Evolutionary conservation across 768 basidiomycete genomes (phyloP).

Genomic region (Amanita subjunquillea): DNA sequence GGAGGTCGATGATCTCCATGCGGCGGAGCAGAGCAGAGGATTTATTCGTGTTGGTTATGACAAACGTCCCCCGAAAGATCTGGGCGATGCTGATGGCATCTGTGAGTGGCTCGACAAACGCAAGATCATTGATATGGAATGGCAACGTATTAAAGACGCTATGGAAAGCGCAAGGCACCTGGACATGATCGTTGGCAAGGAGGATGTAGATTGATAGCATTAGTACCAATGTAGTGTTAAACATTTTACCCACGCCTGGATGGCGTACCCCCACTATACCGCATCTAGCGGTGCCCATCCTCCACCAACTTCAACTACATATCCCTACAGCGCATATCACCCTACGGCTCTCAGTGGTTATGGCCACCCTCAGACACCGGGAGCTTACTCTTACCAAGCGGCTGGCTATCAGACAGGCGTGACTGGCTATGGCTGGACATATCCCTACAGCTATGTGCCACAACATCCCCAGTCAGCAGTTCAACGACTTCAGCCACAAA

Average conservation of each 20-base stretch:
- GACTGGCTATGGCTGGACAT: slow-evolving; percentile 66
- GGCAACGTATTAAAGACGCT: slow-evolving; percentile 59
- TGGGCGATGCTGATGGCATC: slow-evolving; percentile 65
- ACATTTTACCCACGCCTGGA: neutral
- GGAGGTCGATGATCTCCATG: slow-evolving; percentile 49
- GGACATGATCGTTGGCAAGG: slow-evolving; percentile 39
- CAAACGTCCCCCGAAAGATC: slow-evolving; percentile 51
- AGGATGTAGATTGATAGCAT: slow-evolving; percentile 12
- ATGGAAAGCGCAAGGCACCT: slow-evolving; percentile 66
- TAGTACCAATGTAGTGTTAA: no score
- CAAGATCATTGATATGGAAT: slow-evolving; percentile 55
- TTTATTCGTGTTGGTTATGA: slow-evolving; percentile 55
- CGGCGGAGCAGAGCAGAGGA: slow-evolving; percentile 20
- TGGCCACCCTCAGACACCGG: slow-evolving; percentile 29
- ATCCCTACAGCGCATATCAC: slow-evolving; percentile 57
- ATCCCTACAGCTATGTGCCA: slow-evolving; percentile 51
- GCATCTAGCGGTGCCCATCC: slow-evolving; percentile 30
- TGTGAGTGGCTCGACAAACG: slow-evolving; percentile 76
- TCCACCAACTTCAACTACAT: slow-evolving; percentile 34
- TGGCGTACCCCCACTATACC: slow-evolving; percentile 18
- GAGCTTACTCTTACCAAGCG: slow-evolving; percentile 39
- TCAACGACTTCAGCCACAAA: slow-evolving; percentile 17
- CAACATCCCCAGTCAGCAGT: slow-evolving; percentile 24
- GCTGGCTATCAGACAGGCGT: slow-evolving; percentile 55
- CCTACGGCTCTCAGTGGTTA: slow-evolving; percentile 29